Evolutionary conservation across 176 grass and related monocot genomes (phyloP).

Genomic region (Aegilops sharonensis): DNA sequence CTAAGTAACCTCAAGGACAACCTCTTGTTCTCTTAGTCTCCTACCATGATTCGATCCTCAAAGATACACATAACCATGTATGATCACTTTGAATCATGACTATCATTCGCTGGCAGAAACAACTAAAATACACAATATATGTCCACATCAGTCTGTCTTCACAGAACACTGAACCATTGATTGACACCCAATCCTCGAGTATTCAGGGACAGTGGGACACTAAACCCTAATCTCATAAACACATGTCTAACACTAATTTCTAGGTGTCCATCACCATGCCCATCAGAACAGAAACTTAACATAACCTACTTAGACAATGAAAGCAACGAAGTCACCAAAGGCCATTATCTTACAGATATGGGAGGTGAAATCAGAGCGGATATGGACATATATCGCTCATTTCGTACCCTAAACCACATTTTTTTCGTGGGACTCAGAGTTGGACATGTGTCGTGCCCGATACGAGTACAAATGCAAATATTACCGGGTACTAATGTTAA

Average conservation of each 20-base stretch:
- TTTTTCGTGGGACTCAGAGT: background rate
- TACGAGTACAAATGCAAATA: background rate
- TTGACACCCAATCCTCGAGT: background rate
- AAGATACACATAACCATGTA: background rate
- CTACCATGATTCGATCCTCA: background rate
- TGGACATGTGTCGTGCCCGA: background rate
- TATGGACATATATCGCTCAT: background rate
- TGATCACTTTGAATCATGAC: constrained; percentile 12
- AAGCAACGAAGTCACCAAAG: constrained; percentile 24
- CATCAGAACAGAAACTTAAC: constrained; percentile 2
- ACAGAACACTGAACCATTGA: background rate
- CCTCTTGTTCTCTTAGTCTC: background rate
- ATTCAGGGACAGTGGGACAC: background rate
- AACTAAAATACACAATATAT: background rate
- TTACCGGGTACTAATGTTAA: background rate
- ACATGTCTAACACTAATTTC: background rate
- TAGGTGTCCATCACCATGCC: background rate
- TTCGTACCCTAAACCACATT: background rate
- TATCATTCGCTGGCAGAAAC: background rate
- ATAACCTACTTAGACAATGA: background rate
- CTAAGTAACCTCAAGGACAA: background rate
- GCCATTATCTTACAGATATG: background rate
- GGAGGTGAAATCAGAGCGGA: background rate
- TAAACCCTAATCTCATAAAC: background rate
- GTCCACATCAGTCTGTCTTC: background rate